Evolutionary conservation across 169 alveolate species (phyloP), one percentile per base, ranked within the genome.

Genomic region (Plasmodium vinckei): DNA sequence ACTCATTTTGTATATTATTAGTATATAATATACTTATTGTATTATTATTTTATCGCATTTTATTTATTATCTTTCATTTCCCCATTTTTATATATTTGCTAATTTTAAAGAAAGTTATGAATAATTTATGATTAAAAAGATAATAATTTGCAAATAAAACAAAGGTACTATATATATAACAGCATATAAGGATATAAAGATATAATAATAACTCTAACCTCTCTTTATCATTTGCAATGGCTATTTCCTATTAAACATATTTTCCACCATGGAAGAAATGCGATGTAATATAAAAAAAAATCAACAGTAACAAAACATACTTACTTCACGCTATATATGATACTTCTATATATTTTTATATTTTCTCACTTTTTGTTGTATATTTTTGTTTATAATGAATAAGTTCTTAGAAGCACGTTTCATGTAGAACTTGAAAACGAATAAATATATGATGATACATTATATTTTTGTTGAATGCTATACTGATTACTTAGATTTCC

Each of bases 261-360:
- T 67, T 65, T 27, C 39, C 27, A 79, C 49, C 13, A 79, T 79
- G 89, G 89, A 79, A 61, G 89, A 79, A 67, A 79, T 79, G 89
- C 49, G 89, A 79, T 79, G 89, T 79, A 65, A 79, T 12, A 65
- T 51, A 27, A 70, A 79, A 65, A 53, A 15, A 53, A 79, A 53
- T 27, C 42, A 47, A 53, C 17, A 71, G 27, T 25, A 70, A 44
- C 9, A n/a, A 57, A 9, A 17, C 12, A n/a, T 23, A 61, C 13
- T 21, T 21, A 9, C 2, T 61, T 23, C n/a, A 61, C 44, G 21
- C 49, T 9, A 57, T 15, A 57, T 57, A 57, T 57, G 65, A 61
- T 12, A 13, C 12, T 7, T 61, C 9, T 25, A 27, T 61, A 61
- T 57, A 57, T 19, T 9, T 57, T n/a, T 57, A 19, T 57, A 0